Evolutionary conservation across 2,329 filamentous ascomycete genomes (phyloP).

Genomic region (Xylariomycetidae sp.): DNA sequence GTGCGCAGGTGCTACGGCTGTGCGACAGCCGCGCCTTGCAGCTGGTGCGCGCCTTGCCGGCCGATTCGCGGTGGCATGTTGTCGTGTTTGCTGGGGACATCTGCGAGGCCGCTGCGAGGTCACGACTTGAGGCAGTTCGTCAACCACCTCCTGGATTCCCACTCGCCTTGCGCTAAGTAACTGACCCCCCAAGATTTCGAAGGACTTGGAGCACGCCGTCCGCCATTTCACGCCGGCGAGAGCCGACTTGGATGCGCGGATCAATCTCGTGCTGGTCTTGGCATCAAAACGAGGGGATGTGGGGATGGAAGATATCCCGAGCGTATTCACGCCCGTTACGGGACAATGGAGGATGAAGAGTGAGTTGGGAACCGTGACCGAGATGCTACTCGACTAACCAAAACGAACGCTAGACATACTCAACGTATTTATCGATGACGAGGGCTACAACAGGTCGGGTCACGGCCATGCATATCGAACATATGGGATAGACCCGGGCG

Average conservation of each 20-base stretch:
- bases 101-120: conserved; percentile 29
- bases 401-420: conserved; percentile 43
- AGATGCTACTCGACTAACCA: background rate
- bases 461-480: conserved; percentile 52
- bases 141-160: background rate
- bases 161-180: no score
- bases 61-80: conserved; percentile 38
- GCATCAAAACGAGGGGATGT: conserved; percentile 39
- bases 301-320: conserved; percentile 47
- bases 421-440: conserved; percentile 52
- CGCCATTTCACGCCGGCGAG: conserved; percentile 34
- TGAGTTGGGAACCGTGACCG: conserved; percentile 19
- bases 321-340: conserved; percentile 48
- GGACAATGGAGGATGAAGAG: conserved; percentile 50
- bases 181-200: conserved; percentile 15
- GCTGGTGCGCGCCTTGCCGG: conserved; percentile 42
- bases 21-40: conserved; percentile 54
- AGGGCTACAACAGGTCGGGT: conserved; percentile 47
- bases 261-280: conserved; percentile 52
- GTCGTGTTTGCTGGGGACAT: conserved; percentile 49
- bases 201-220: conserved; percentile 18
- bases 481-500: conserved; percentile 43
- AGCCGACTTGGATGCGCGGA: conserved; percentile 45
- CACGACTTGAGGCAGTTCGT: background rate
- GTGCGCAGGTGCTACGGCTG: conserved; percentile 51